Base-by-base conservation (phyloP, 768 basidiomycete genomes). In the Lyophyllum decastes region DNA sequence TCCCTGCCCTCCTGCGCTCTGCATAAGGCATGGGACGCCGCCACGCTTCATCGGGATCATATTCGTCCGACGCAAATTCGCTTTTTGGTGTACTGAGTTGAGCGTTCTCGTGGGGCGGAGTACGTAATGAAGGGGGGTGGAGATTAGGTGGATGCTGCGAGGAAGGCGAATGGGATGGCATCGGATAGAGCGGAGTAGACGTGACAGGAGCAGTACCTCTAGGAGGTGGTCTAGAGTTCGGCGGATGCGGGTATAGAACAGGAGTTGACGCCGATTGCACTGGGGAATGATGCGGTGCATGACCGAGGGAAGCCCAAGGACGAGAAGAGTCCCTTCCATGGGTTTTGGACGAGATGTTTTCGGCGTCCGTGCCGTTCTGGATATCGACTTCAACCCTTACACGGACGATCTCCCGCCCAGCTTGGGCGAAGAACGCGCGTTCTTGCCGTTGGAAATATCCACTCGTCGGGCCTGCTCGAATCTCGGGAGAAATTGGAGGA, bases 341-440 rank as follows among this genome's bases (percentile, higher is more conserved):
- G 48, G 62, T 54, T 55, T 69, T 69, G 34, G 54, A 49, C 33
- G 63, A 61, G 48, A 40, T 59, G 44, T 46, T 64, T 54, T 74
- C 76, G 6, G 67, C 35, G 40, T 75, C 72, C 17, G 62, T 61
- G 40, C 68, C 73, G 60, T 73, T 74, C 53, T 63, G 64, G 38
- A 86, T 69, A 70, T 89, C 89, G 54, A 89, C 78, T 67, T 90
- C 89, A 40, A 90, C 81, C 24, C 86, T 81, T 26, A 89, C 86
- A 25, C 89, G 85, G 41, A 91, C 83, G 62, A 91, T 89, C 70
- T 90, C 89, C 59, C 83, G 86, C 22, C 89, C 90, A 0, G 87
- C 87, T 64, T 89, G 84, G 1, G 89, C 88, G 61, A 92, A 92
- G 71, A 90, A 92, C 8, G 86, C 87, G 54, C 89, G 87, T 64